These are phyloP conservation scores for Sporothrix brunneoviolacea DNA, from an alignment of 2,329 filamentous ascomycete genomes.

Conservation along the genomic window DNA sequence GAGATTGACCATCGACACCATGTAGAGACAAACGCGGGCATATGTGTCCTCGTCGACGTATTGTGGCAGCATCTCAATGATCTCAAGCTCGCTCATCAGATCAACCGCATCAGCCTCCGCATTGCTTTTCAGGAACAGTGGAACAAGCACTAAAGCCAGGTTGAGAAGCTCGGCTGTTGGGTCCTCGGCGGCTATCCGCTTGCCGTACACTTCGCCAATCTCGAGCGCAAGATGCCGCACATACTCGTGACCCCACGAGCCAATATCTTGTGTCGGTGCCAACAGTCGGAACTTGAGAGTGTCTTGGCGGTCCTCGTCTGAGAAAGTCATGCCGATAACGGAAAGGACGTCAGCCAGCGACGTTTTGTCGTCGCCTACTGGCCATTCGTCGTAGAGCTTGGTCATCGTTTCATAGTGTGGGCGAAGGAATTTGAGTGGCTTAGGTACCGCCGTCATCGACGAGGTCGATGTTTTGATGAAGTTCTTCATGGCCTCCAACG, in stretches of 20 bases:
- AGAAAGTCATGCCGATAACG: constrained; percentile 97
- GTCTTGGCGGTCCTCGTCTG: constrained; percentile 90
- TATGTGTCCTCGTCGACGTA: constrained; percentile 95
- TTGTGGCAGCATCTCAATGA: constrained; percentile 83
- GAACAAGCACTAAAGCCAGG: constrained; percentile 76
- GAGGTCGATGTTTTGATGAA: constrained; percentile 99
- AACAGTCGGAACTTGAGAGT: constrained; percentile 93
- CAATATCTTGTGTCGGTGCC: constrained; percentile 84
- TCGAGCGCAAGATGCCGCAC: constrained; percentile 91
- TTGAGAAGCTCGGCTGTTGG: constrained; percentile 77
- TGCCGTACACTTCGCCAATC: constrained; percentile 89
- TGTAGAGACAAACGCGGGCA: constrained; percentile 87
- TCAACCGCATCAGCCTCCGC: constrained; percentile 97
- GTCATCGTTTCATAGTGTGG: constrained; percentile 90
- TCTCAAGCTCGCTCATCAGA: constrained; percentile 92
- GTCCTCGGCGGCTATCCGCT: constrained; percentile 79
- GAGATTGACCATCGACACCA: constrained; percentile 97
- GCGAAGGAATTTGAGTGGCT: constrained; percentile 94
- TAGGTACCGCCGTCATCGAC: constrained; percentile 98
- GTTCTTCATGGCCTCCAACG: constrained; percentile 92
- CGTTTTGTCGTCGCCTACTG: constrained; percentile 75
- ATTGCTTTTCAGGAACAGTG: constrained; percentile 94
- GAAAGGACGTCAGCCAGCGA: constrained; percentile 91
- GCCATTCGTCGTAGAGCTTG: constrained; percentile 85
- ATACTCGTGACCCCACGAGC: constrained; percentile 98